phyloP scores from a whole-genome alignment of 2,329 filamentous ascomycete species.

The Cercospora zeina region DNA sequence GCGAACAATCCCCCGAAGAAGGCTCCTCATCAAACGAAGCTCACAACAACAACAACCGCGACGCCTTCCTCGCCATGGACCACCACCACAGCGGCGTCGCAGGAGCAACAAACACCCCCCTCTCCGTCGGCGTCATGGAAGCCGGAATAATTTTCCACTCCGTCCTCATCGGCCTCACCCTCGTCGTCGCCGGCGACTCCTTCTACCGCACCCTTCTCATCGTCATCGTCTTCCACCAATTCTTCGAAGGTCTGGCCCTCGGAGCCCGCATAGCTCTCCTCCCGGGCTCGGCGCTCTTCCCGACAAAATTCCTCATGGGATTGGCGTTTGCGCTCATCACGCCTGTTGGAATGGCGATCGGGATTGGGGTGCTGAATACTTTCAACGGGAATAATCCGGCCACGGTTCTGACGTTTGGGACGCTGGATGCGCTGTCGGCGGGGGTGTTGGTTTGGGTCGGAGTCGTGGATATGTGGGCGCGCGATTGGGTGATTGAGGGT shows the following conservation, averaged over 20 bases:
- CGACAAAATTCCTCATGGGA: conserved; percentile 61
- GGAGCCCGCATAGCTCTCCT: conserved; percentile 78
- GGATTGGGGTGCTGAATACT: conserved; percentile 66
- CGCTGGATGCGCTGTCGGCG: conserved; percentile 70
- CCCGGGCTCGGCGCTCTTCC: conserved; percentile 43
- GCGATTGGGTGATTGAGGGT: conserved; percentile 63
- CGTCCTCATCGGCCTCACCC: conserved; percentile 61
- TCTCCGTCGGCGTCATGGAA: conserved; percentile 68
- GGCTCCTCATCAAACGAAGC: background rate
- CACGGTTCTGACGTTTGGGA: conserved; percentile 71
- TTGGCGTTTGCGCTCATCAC: conserved; percentile 68
- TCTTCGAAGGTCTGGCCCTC: conserved; percentile 87
- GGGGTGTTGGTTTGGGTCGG: conserved; percentile 80
- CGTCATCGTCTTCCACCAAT: conserved; percentile 81
- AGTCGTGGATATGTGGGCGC: conserved; percentile 75
- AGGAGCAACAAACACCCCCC: conserved; percentile 22
- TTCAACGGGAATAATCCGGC: conserved; percentile 73
- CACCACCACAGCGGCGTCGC: conserved; percentile 28
- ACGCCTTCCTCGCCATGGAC: conserved; percentile 52
- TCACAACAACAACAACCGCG: conserved; percentile 7
- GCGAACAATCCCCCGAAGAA: conserved; percentile 13
- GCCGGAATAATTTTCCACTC: conserved; percentile 68
- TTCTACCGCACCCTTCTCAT: conserved; percentile 64
- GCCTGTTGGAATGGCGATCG: conserved; percentile 77
- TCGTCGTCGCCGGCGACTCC: conserved; percentile 61